phyloP scores from a whole-genome alignment of 2,329 filamentous ascomycete genomes.

The Phyllosticta citriasiana region DNA sequence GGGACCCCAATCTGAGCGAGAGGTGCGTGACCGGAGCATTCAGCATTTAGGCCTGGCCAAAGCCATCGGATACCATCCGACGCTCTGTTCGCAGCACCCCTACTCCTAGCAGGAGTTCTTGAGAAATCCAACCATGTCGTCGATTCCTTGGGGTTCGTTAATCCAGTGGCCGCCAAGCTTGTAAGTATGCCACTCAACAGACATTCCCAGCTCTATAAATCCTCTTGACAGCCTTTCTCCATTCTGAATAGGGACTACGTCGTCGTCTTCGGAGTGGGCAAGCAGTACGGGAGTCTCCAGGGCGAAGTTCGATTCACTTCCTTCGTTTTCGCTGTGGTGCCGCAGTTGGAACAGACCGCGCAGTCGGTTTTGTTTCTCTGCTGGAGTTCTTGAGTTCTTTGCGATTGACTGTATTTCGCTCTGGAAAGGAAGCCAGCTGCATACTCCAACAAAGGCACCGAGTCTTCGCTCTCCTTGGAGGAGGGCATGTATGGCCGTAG shows the following conservation, averaged over 20 bases:
- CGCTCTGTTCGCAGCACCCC: too few species aligned
- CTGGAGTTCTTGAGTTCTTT: not conserved
- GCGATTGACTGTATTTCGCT: not conserved
- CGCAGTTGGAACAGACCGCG: not conserved
- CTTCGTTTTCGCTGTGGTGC: not conserved
- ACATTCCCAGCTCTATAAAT: slow-evolving; percentile 12
- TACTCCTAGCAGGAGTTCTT: not conserved
- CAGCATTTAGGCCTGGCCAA: too few species aligned
- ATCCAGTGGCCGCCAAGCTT: slow-evolving; percentile 16
- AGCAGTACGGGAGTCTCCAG: slow-evolving; percentile 15
- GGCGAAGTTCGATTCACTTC: not conserved
- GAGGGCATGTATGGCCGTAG: slow-evolving; percentile 13
- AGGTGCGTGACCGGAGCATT: too few species aligned
- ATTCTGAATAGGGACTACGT: slow-evolving; percentile 12
- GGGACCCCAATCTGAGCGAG: too few species aligned
- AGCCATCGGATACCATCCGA: not conserved
- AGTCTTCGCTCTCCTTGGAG: not conserved
- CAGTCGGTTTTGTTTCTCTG: not conserved
- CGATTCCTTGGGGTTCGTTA: slow-evolving; percentile 15
- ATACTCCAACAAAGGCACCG: slow-evolving; percentile 13
- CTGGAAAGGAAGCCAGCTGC: slow-evolving; percentile 12
- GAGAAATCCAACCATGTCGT: slow-evolving; percentile 15
- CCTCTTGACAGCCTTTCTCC: slow-evolving; percentile 6
- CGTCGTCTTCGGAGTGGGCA: slow-evolving; percentile 14
- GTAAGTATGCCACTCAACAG: slow-evolving; percentile 14